Base-by-base conservation (phyloP, 768 basidiomycete species). In the Tylopilus vinaceipallidus region DNA sequence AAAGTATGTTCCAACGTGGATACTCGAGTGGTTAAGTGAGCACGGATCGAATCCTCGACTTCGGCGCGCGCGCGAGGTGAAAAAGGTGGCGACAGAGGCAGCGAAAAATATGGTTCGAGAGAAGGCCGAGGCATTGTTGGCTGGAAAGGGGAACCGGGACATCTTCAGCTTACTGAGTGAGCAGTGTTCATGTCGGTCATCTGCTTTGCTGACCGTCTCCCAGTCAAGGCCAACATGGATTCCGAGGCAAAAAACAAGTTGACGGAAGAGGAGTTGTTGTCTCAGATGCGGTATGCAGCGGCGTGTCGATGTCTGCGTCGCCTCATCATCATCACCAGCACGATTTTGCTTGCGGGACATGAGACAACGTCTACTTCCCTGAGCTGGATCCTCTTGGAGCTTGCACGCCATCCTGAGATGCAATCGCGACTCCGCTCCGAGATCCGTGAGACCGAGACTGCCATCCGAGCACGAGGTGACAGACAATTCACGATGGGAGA, bases 291-390 rank as follows among this genome's bases (percentile, higher is more conserved):
- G 65, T 65, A 37, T 1, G 63, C 45, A 36, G 12, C 33, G 10
- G 41, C 6, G 5, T 29, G n/a, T 42, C 29, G 26, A 27, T 17
- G n/a, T 4, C 6, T 20, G 4, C 23, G 49, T 42, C 42, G 12
- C 30, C 14, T 3, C 29, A n/a, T 2, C 14, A 42, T 20, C 13
- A 6, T 45, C 9, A 20, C 9, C 19, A 77, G 76, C 14, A 77
- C 75, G n/a, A 73, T 79, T 11, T 53, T 78, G 14, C 56, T 80
- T 11, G 76, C 76, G 34, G 76, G 76, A 2, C 78, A 86, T 60
- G 85, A 85, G 61, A 86, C 84, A 3, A 82, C 79, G 40, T 77
- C 84, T 3, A 80, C 75, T 20, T 72, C 77, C 3, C 45, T 84
- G 24, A 73, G 75, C 47, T 90, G 84, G 83, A 73, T 78, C 7